Evolutionary conservation across 140 eudicot genomes (phyloP), one percentile per base, ranked within the genome.

Genomic region (Erigeron philadelphicus): DNA sequence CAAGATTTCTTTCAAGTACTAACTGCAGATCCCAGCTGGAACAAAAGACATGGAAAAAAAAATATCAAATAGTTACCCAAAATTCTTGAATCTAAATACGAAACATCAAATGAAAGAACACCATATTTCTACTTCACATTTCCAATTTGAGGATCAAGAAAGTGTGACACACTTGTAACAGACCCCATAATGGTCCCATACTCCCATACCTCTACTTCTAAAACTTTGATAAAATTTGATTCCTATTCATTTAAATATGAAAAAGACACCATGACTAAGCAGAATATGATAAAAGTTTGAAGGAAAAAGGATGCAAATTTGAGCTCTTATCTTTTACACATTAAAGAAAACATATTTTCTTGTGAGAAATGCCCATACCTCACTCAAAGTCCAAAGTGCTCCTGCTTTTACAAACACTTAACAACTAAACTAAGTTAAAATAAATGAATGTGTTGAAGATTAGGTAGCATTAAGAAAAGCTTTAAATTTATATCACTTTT

Each of bases 11-110:
- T 43, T 41, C n/a, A 63, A 57, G 70, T n/a, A 53, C 48, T 56
- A 76, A 72, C 57, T 73, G 81, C 68, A 84, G 77, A 76, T 84
- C 77, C 75, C 66, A 70, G 75, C 84, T 75, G 75, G 65, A 72
- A 78, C 15, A 60, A 68, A 73, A 31, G 50, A 55, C 54, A 70
- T 4, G 61, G 47, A 50, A 60, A 47, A 47, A 31, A 31, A 13
- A 48, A 17, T 18, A 21, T 21, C 10, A 62, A 8, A n/a, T 13
- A 59, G 38, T 40, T 15, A 21, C 42, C 57, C 8, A 25, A 64
- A 71, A 71, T 64, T 65, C 59, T 11, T 50, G 64, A 35, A 46
- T 62, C 18, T 38, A 54, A 76, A 54, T 43, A 10, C 38, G 16
- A 66, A 75, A 75, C 43, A 67, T 16, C 15, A 57, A 80, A 66